These are phyloP conservation scores for Ceratocystis variospora DNA, from an alignment of 2,329 filamentous ascomycete species.

Conservation along the genomic window DNA sequence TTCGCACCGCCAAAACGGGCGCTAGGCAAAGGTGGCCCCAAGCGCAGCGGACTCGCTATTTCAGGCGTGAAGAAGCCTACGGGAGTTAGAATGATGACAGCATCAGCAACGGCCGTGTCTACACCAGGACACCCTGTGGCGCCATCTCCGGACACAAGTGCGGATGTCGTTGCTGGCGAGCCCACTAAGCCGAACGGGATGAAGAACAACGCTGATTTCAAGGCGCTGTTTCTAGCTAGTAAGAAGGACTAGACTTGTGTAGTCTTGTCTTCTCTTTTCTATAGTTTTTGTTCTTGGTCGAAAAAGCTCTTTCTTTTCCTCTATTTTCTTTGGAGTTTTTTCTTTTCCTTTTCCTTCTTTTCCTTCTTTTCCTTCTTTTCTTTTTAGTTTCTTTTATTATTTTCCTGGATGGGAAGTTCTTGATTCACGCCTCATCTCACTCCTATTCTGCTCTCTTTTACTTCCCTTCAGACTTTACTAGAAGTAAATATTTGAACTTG, in stretches of 20 bases:
- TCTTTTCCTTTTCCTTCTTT: background rate
- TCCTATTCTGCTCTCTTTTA: background rate
- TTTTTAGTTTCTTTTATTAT: background rate
- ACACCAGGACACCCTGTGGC: constrained; percentile 20
- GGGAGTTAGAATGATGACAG: too few relatives aligned
- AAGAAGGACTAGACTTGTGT: constrained; percentile 10
- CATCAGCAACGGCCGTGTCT: constrained; percentile 22
- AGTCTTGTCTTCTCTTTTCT: background rate
- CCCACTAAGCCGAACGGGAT: constrained; percentile 18
- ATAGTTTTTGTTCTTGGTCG: background rate
- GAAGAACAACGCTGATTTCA: constrained; percentile 47
- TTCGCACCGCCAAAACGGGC: constrained; percentile 21
- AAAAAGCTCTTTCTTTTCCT: background rate
- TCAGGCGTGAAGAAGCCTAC: constrained; percentile 29
- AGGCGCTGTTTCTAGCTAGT: constrained; percentile 32
- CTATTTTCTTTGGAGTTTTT: background rate
- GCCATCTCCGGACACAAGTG: constrained; percentile 17
- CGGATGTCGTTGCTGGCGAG: constrained; percentile 8
- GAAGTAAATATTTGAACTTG: too few relatives aligned
- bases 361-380: background rate
- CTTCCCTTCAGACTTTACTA: too few relatives aligned
- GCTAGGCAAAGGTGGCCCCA: constrained; percentile 25
- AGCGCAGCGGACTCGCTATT: constrained; percentile 29
- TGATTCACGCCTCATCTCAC: background rate
- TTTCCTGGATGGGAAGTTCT: background rate